Percentiles rank a stretch among this genome's conserved stretches.
Evolutionary conservation across 1,284 basidiomycete species (phyloP).

Genomic region (Veloboletus limbatus): DNA sequence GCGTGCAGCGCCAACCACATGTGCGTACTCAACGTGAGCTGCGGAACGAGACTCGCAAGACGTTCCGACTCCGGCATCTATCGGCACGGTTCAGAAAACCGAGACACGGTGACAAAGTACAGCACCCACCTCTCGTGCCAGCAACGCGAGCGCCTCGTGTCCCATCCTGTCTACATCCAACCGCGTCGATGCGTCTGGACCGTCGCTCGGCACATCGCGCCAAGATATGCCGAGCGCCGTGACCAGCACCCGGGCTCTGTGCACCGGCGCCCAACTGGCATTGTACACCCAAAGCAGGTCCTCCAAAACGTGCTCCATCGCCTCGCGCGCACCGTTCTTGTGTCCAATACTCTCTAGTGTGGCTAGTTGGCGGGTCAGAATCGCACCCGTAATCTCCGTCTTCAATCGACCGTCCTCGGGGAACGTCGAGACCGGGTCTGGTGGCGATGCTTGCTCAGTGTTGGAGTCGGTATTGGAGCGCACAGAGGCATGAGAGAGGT

Average conservation of each 20-base stretch:
- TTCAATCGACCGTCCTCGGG: constrained; percentile 16
- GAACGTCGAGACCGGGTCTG: constrained; percentile 13
- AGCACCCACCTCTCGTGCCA: constrained; percentile 40
- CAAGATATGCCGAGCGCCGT: constrained; percentile 53
- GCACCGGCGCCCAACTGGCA: constrained; percentile 46
- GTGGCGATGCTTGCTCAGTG: background rate
- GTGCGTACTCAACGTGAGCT: constrained; percentile 50
- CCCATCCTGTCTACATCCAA: constrained; percentile 36
- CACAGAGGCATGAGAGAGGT: background rate
- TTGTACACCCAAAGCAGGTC: constrained; percentile 51
- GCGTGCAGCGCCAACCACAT: constrained; percentile 67
- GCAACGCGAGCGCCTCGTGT: constrained; percentile 42
- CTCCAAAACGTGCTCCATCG: constrained; percentile 43
- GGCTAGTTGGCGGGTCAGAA: constrained; percentile 61
- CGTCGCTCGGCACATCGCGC: constrained; percentile 37
- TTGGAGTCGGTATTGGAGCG: background rate
- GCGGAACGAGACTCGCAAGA: constrained; percentile 39
- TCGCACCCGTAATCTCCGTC: constrained; percentile 43
- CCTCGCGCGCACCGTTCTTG: constrained; percentile 50
- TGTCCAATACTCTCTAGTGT: constrained; percentile 50
- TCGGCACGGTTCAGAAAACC: background rate
- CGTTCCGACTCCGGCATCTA: constrained; percentile 44
- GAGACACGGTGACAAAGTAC: background rate
- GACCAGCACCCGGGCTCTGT: constrained; percentile 52
- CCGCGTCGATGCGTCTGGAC: constrained; percentile 21